These are phyloP conservation scores for Cadophora gregata DNA, from an alignment of 2,329 filamentous ascomycete species.

Conservation along the genomic window DNA sequence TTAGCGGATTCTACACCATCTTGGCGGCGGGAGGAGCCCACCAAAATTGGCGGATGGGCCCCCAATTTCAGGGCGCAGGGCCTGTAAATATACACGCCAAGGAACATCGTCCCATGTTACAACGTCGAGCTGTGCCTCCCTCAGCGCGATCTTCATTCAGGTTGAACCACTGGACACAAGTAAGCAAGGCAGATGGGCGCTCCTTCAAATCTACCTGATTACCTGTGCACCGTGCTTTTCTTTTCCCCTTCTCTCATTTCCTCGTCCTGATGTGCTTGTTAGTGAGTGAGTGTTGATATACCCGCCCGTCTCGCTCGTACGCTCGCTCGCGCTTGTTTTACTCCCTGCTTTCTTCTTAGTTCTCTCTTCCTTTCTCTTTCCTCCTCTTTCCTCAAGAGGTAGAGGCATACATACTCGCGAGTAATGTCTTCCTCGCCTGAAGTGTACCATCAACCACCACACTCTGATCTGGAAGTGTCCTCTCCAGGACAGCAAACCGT, in stretches of 20 bases:
- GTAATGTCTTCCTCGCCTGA: conserved; percentile 20
- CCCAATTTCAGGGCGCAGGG: background rate
- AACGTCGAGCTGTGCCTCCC: background rate
- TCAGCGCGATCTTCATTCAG: conserved; percentile 7
- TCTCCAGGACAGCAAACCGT: conserved; percentile 2
- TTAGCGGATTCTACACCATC: background rate
- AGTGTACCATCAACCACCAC: conserved; percentile 5
- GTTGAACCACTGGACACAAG: background rate
- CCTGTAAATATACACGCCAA: conserved; percentile 9
- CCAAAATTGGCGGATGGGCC: conserved; percentile 10
- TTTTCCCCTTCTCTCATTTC: background rate
- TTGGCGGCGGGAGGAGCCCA: conserved; percentile 1
- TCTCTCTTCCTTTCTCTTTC: background rate
- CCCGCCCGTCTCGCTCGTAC: background rate
- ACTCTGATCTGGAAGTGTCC: conserved; percentile 19
- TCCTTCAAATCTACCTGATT: background rate
- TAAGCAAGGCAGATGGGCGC: conserved; percentile 1
- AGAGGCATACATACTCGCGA: background rate
- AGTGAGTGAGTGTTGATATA: background rate
- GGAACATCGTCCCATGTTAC: conserved; percentile 7
- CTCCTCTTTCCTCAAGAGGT: background rate
- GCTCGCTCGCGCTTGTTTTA: conserved; percentile 9
- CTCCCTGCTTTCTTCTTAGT: too few relatives aligned
- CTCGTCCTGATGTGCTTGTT: background rate
- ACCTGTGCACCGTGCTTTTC: background rate